Percentiles rank a stretch among this genome's conserved stretches.
Evolutionary conservation across 148 eudicot genomes (phyloP).

Genomic region (Fagopyrum tataricum): DNA sequence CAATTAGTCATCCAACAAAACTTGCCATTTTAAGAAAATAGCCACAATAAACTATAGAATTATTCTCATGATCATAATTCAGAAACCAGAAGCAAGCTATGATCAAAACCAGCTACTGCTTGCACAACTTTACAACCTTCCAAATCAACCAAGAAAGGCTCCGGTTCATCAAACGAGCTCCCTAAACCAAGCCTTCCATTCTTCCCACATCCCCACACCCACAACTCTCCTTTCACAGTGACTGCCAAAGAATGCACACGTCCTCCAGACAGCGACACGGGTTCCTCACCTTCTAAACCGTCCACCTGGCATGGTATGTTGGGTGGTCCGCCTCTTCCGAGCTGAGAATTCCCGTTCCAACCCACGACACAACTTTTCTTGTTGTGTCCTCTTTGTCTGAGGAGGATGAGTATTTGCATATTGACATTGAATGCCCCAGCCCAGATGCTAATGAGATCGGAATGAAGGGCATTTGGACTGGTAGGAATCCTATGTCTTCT

Average conservation of each 20-base stretch:
- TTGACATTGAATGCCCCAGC: conserved; percentile 78
- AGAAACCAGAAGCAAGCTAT: conserved; percentile 63
- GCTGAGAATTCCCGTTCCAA: conserved; percentile 81
- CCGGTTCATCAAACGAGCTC: conserved; percentile 71
- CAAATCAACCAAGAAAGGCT: conserved; percentile 60
- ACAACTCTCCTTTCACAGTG: conserved; percentile 47
- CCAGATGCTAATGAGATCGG: conserved; percentile 69
- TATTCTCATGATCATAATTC: conserved; percentile 22
- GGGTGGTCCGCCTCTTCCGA: conserved; percentile 70
- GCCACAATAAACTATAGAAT: background rate
- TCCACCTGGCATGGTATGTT: conserved; percentile 47
- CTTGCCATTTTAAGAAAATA: background rate
- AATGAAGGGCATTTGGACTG: conserved; percentile 39
- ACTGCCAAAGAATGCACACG: conserved; percentile 79
- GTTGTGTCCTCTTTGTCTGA: conserved; percentile 18
- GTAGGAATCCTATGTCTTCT: conserved; percentile 48
- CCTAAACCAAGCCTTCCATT: conserved; percentile 94
- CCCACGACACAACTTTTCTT: conserved; percentile 62
- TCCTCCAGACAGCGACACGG: conserved; percentile 57
- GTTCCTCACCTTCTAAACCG: conserved; percentile 40
- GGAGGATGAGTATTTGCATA: conserved; percentile 36
- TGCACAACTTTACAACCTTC: conserved; percentile 60
- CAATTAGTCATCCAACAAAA: background rate
- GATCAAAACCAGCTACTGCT: conserved; percentile 89
- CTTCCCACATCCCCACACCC: conserved; percentile 94